phyloP scores from a whole-genome alignment of 139 green algal species.

The Nannochloris sp. region DNA sequence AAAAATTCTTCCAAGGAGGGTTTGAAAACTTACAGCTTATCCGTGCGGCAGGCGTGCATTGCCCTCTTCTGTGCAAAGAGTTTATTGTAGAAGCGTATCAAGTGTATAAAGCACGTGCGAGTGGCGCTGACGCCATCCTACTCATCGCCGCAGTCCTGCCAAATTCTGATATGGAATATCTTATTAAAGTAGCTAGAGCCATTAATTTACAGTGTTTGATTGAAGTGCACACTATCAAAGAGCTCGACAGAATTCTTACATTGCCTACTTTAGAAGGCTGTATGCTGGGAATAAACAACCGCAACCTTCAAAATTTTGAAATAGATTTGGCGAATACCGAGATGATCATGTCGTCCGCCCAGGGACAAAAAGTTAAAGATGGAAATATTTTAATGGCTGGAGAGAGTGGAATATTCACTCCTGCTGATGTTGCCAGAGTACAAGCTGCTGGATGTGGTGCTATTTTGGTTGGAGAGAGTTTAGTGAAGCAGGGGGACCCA shows the following conservation, averaged over 20 bases:
- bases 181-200: constrained; percentile 65
- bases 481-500: constrained; percentile 92
- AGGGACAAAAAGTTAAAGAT: constrained; percentile 63
- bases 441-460: constrained; percentile 70
- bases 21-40: constrained; percentile 80
- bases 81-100: constrained; percentile 99
- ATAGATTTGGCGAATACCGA: constrained; percentile 81
- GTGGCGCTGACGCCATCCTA: constrained; percentile 90
- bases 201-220: constrained; percentile 74
- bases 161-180: constrained; percentile 88
- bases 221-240: constrained; percentile 80
- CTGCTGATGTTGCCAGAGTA: constrained; percentile 82
- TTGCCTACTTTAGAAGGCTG: constrained; percentile 66
- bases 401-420: constrained; percentile 95
- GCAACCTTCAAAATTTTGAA: constrained; percentile 94
- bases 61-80: constrained; percentile 98
- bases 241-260: constrained; percentile 87
- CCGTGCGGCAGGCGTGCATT: constrained; percentile 63
- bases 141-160: constrained; percentile 96
- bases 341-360: constrained; percentile 70
- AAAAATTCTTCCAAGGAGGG: constrained; percentile 88
- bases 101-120: constrained; percentile 53
- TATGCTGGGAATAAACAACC: constrained; percentile 99
- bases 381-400: constrained; percentile 84
- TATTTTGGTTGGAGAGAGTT: constrained; percentile 93